Conservation (phyloP, 2,329 filamentous ascomycete species). For the Nothopassalora personata region DNA sequence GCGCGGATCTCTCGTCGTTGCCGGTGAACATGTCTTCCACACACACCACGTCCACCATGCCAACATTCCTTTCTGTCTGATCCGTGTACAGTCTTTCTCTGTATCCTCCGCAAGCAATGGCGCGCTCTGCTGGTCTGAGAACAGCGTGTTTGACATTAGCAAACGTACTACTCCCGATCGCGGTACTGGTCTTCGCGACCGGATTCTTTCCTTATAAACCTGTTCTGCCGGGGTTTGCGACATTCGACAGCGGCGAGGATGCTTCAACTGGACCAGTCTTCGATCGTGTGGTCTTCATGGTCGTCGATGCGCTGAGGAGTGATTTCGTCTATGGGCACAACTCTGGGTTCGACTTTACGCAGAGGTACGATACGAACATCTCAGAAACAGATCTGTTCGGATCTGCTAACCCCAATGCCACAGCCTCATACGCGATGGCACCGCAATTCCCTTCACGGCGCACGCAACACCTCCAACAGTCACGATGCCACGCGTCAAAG, state of each 20-base stretch:
- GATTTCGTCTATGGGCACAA: conserved; percentile 83
- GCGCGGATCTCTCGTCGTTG: background rate
- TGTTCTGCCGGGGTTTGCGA: conserved; percentile 76
- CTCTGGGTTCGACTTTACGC: conserved; percentile 82
- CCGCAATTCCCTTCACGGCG: conserved; percentile 87
- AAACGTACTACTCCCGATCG: conserved; percentile 71
- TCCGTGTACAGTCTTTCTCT: background rate
- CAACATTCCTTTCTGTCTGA: background rate
- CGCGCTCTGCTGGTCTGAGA: conserved; percentile 21
- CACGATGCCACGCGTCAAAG: conserved; percentile 96
- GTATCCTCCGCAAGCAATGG: conserved; percentile 9
- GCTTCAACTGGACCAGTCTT: conserved; percentile 56
- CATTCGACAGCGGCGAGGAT: conserved; percentile 22
- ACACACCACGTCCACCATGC: background rate
- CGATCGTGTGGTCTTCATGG: conserved; percentile 92
- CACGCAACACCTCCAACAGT: conserved; percentile 96
- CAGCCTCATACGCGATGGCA: conserved; percentile 77
- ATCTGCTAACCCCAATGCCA: background rate
- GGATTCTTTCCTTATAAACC: conserved; percentile 99
- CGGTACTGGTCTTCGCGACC: conserved; percentile 65
- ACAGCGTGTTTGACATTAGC: conserved; percentile 51
- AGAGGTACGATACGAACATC: conserved; percentile 54
- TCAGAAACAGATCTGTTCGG: background rate
- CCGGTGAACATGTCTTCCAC: background rate
- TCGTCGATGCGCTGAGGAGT: conserved; percentile 89